Conservation (phyloP, 495 filamentous ascomycete genomes). For the Parachaetomium inaequale region DNA sequence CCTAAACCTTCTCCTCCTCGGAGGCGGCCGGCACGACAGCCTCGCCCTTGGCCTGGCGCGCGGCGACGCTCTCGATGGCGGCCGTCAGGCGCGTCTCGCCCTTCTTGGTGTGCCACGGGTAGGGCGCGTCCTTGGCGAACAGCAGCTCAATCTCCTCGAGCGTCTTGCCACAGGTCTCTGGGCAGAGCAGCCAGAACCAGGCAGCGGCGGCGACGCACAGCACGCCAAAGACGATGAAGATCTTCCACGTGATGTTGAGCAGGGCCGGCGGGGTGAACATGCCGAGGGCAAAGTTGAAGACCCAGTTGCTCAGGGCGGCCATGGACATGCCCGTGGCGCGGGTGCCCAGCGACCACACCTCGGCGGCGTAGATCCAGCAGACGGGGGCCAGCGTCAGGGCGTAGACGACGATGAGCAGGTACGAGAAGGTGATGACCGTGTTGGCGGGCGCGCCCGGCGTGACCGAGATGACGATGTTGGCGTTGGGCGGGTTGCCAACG, state of each 20-base stretch:
- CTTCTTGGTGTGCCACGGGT: constrained; percentile 59
- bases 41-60: constrained; percentile 19
- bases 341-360: constrained; percentile 72
- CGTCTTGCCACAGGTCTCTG: constrained; percentile 66
- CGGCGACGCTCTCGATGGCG: constrained; percentile 42
- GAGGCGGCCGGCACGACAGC: background rate
- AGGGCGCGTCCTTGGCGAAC: constrained; percentile 53
- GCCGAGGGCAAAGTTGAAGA: constrained; percentile 72
- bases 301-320: constrained; percentile 67
- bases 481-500: constrained; percentile 55
- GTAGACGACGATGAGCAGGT: constrained; percentile 68
- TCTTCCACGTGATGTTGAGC: constrained; percentile 67
- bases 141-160: constrained; percentile 67
- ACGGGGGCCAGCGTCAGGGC: constrained; percentile 66
- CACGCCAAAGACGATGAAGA: constrained; percentile 71
- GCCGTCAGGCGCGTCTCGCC: constrained; percentile 46
- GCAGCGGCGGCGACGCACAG: constrained; percentile 61
- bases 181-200: constrained; percentile 66
- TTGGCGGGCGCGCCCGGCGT: constrained; percentile 54
- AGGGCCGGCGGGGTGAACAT: constrained; percentile 69
- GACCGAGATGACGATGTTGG: constrained; percentile 63
- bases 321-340: constrained; percentile 68
- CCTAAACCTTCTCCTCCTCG: constrained; percentile 11
- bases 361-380: constrained; percentile 72
- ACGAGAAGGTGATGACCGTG: constrained; percentile 68